Evolutionary conservation across 371 early-diverging fungal species (phyloP).

Genomic region (Apophysomyces variabilis): DNA sequence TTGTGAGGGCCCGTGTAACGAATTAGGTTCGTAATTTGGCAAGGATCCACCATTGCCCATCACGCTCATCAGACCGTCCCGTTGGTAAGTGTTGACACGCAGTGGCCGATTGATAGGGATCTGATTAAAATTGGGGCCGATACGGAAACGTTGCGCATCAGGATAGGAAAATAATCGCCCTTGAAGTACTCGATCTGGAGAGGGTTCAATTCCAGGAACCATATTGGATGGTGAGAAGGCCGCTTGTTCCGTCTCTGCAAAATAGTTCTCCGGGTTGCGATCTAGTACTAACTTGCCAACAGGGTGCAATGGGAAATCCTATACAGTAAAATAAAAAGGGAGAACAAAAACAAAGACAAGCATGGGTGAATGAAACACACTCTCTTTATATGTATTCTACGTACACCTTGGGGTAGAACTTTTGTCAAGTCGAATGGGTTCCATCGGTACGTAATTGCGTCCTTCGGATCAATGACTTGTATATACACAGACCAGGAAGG

Average conservation of each 20-base stretch:
- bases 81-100: slow-evolving; percentile 40
- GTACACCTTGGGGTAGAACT: slow-evolving; percentile 73
- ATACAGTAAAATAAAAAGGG: not conserved
- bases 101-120: no score
- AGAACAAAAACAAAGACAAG: no score
- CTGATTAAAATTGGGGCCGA: slow-evolving; percentile 69
- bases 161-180: slow-evolving; percentile 80
- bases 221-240: slow-evolving; percentile 78
- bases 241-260: slow-evolving; percentile 82
- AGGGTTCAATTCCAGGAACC: slow-evolving; percentile 77
- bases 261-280: slow-evolving; percentile 82
- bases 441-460: slow-evolving; percentile 76
- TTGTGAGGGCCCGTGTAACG: slow-evolving; percentile 61
- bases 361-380: no score
- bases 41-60: slow-evolving; percentile 69
- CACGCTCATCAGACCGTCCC: slow-evolving; percentile 73
- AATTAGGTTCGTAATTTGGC: slow-evolving; percentile 85
- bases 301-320: slow-evolving; percentile 42
- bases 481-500: slow-evolving; percentile 79
- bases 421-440: slow-evolving; percentile 89
- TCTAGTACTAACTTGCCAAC: slow-evolving; percentile 77
- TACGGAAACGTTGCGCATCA: slow-evolving; percentile 80
- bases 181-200: slow-evolving; percentile 78
- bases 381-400: no score
- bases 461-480: slow-evolving; percentile 76